Conservation (phyloP, 345 rosid species). For the Excoecaria agallocha region DNA sequence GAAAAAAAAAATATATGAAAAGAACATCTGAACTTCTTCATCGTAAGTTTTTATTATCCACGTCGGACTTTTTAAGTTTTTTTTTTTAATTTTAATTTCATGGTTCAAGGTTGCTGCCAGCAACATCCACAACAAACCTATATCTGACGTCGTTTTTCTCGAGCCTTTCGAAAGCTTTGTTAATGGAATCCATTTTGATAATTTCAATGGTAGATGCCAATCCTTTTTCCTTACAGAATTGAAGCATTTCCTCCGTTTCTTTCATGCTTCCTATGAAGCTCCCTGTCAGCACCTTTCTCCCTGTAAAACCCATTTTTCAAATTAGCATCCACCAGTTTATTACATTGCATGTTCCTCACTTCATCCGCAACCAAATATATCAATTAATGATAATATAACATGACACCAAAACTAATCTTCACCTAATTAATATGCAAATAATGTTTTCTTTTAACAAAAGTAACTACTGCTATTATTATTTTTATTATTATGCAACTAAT, state of each 20-base stretch:
- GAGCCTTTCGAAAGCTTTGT: conserved; percentile 80
- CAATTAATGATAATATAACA: too few relatives aligned
- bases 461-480: too few relatives aligned
- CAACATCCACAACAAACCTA: conserved; percentile 82
- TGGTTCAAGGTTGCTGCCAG: conserved; percentile 69
- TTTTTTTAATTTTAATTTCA: conserved; percentile 9
- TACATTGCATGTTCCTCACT: too few relatives aligned
- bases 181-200: conserved; percentile 75
- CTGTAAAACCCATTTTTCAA: conserved; percentile 25
- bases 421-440: too few relatives aligned
- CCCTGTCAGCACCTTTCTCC: conserved; percentile 73
- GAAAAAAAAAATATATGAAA: too few relatives aligned
- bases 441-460: too few relatives aligned
- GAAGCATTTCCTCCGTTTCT: conserved; percentile 81
- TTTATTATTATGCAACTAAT: too few relatives aligned
- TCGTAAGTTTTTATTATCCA: not conserved
- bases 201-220: conserved; percentile 71
- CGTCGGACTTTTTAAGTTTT: not conserved
- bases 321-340: too few relatives aligned
- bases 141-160: conserved; percentile 94
- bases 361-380: too few relatives aligned
- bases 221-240: conserved; percentile 65
- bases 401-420: too few relatives aligned
- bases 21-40: not conserved
- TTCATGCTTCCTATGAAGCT: conserved; percentile 81